Conservation (phyloP, 441 rosid species). For the Croton setiger region DNA sequence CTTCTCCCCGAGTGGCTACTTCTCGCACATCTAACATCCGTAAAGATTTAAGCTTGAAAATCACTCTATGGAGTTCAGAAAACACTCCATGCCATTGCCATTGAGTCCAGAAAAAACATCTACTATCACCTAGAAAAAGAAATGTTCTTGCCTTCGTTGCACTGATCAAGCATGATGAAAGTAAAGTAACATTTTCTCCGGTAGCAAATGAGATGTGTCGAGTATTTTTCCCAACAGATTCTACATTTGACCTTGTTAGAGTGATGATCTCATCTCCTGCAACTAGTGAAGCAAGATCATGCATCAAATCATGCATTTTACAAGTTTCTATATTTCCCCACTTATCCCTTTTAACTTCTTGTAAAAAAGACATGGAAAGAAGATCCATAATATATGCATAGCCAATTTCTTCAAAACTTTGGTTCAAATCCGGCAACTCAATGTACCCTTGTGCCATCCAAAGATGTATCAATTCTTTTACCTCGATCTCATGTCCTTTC, state of each 20-base stretch:
- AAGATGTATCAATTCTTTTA: background rate
- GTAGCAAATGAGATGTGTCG: background rate
- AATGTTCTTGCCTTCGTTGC: no score
- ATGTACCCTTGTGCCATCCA: slow-evolving; percentile 27
- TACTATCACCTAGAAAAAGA: background rate
- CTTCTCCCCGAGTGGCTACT: no score
- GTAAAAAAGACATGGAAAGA: slow-evolving; percentile 21
- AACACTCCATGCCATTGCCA: no score
- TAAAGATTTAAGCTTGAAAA: slow-evolving; percentile 4
- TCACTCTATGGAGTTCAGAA: no score
- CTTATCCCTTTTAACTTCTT: slow-evolving; percentile 19
- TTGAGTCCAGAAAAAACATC: no score
- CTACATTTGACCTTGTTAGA: no score
- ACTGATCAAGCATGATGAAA: no score
- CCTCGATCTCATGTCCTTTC: background rate
- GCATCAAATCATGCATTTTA: slow-evolving; percentile 13
- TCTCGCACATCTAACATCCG: slow-evolving; percentile 15
- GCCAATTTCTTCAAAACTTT: slow-evolving; percentile 3
- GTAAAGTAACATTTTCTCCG: no score
- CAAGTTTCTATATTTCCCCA: slow-evolving; percentile 9
- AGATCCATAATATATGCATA: background rate
- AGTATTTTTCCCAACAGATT: background rate
- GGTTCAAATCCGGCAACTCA: background rate
- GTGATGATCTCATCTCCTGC: slow-evolving; percentile 2
- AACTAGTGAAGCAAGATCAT: slow-evolving; percentile 25